phyloP scores from a whole-genome alignment of 306 rosid species.

The Hippophae rhamnoides region DNA sequence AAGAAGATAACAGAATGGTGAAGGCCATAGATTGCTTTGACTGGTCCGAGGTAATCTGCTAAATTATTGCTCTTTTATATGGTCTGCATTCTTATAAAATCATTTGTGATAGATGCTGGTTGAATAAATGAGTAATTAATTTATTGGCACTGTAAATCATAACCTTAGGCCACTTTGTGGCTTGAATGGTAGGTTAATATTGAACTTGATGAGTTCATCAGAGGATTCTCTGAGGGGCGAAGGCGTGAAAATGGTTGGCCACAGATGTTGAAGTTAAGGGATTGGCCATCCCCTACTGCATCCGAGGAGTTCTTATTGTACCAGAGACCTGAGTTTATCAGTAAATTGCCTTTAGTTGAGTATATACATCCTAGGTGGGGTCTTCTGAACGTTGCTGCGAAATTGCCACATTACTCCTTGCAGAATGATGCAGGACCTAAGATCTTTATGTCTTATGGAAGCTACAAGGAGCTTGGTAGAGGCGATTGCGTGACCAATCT shows the following conservation, averaged over 20 bases:
- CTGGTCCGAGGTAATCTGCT: slow-evolving; percentile 67
- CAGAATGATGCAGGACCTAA: slow-evolving; percentile 97
- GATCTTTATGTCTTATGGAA: slow-evolving; percentile 79
- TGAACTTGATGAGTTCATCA: slow-evolving; percentile 66
- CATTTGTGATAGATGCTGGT: slow-evolving; percentile 4
- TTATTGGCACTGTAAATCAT: slow-evolving; percentile 8
- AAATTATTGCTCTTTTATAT: slow-evolving; percentile 3
- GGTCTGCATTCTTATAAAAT: neutral
- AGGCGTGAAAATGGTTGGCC: slow-evolving; percentile 63
- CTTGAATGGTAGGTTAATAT: slow-evolving; percentile 51
- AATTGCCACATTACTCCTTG: slow-evolving; percentile 95
- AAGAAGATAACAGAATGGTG: slow-evolving; percentile 56
- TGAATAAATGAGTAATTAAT: slow-evolving; percentile 14
- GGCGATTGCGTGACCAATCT: slow-evolving; percentile 80
- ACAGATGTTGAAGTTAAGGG: slow-evolving; percentile 70
- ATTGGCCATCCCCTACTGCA: slow-evolving; percentile 95
- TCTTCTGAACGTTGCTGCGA: slow-evolving; percentile 97
- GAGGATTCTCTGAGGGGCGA: slow-evolving; percentile 67
- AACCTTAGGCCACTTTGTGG: slow-evolving; percentile 11
- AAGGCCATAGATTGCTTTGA: slow-evolving; percentile 76
- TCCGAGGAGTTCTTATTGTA: slow-evolving; percentile 90
- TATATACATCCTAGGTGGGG: slow-evolving; percentile 98
- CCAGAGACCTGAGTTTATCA: slow-evolving; percentile 92
- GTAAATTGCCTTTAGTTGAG: slow-evolving; percentile 90
- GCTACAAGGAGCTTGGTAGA: slow-evolving; percentile 52